phyloP scores from a whole-genome alignment of 257 asterid species.

The Nicotiana otophora region DNA sequence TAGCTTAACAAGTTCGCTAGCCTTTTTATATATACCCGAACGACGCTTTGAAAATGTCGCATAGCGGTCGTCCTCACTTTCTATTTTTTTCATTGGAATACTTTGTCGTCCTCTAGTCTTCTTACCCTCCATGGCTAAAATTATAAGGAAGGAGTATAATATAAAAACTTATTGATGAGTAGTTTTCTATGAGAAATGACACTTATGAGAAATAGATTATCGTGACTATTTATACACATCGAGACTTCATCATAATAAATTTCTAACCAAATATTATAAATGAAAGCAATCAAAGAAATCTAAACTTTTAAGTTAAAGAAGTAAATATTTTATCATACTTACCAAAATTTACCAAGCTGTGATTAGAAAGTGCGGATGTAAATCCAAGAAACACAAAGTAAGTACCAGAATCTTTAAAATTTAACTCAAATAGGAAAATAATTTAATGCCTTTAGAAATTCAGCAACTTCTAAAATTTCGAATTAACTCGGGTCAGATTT shows the following conservation, averaged over 20 bases:
- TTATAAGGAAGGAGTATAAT: too few species aligned
- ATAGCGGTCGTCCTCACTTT: slow-evolving; percentile 22
- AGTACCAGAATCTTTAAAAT: neutral
- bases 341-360: too few species aligned
- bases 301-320: neutral
- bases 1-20: too few species aligned
- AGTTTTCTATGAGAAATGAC: neutral
- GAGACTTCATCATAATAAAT: neutral
- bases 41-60: slow-evolving; percentile 27
- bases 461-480: too few species aligned
- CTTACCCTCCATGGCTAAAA: slow-evolving; percentile 12
- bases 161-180: neutral
- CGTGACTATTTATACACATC: neutral
- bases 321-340: neutral
- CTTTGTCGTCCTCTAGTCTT: slow-evolving; percentile 19
- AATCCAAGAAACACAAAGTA: neutral
- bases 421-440: too few species aligned
- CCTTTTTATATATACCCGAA: too few species aligned
- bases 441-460: too few species aligned
- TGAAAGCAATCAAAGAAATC: neutral
- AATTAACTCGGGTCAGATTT: too few species aligned
- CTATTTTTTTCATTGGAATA: slow-evolving; percentile 20
- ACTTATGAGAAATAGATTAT: neutral
- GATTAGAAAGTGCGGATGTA: neutral
- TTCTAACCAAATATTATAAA: neutral